phyloP scores from a whole-genome alignment of 805 yeast species.

The Peterozyma toletana region DNA sequence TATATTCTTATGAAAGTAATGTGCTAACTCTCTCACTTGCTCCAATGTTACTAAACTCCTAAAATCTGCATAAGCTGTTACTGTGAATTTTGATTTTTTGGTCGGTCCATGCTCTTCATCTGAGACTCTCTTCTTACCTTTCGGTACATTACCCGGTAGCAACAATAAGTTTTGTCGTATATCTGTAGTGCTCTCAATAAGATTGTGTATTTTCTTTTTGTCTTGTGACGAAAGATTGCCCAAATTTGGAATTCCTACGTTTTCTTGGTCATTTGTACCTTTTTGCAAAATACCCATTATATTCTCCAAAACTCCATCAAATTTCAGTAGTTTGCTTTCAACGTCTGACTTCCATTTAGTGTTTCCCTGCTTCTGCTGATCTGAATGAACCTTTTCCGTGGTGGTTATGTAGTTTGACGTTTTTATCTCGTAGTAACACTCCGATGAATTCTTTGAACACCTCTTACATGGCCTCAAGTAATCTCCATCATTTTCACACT shows the following conservation, averaged over 20 bases:
- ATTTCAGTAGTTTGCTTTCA: slow-evolving; percentile 29
- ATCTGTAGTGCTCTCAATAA: neutral
- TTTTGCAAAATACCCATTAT: slow-evolving; percentile 26
- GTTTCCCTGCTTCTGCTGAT: slow-evolving; percentile 1
- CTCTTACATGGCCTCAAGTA: slow-evolving; percentile 45
- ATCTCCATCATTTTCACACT: slow-evolving; percentile 42
- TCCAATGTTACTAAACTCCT: neutral
- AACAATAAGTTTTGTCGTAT: neutral
- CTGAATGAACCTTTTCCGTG: slow-evolving; percentile 13
- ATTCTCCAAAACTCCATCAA: slow-evolving; percentile 30
- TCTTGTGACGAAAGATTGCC: neutral
- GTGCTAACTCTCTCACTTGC: slow-evolving; percentile 39
- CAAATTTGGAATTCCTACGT: neutral
- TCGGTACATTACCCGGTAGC: too few relatives aligned
- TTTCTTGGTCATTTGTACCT: slow-evolving; percentile 10
- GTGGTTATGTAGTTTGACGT: slow-evolving; percentile 34
- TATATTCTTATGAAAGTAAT: slow-evolving; percentile 45
- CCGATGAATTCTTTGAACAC: slow-evolving; percentile 42
- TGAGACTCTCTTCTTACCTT: too few relatives aligned
- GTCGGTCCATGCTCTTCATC: too few relatives aligned
- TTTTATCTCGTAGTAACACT: slow-evolving; percentile 51
- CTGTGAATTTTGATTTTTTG: too few relatives aligned
- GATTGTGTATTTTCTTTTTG: neutral
- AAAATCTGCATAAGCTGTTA: neutral
- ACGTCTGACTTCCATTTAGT: slow-evolving; percentile 26